Conservation (phyloP, 1,284 basidiomycete species). For the Moesziomyces sp. region DNA sequence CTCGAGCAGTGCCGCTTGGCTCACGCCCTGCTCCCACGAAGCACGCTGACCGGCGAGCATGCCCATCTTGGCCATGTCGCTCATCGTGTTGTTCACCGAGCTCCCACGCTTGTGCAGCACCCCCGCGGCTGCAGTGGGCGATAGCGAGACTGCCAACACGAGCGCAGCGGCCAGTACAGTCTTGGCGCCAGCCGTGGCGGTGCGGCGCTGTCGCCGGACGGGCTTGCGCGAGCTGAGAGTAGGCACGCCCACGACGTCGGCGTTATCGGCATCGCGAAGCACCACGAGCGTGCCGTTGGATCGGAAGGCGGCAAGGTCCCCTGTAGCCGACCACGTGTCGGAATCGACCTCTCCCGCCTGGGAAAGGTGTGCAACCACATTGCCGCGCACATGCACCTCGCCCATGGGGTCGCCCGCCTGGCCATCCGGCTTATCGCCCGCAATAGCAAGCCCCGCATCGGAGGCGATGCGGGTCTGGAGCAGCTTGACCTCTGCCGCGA, state of each 20-base stretch:
- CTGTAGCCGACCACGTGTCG: slow-evolving; percentile 51
- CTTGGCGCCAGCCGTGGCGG: slow-evolving; percentile 11
- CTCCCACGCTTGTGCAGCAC: slow-evolving; percentile 17
- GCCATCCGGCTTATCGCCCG: slow-evolving; percentile 28
- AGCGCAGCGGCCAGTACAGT: slow-evolving; percentile 16
- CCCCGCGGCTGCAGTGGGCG: slow-evolving; percentile 10
- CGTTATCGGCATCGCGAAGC: slow-evolving; percentile 38
- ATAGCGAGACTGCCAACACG: slow-evolving; percentile 7
- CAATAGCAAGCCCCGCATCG: slow-evolving; percentile 27
- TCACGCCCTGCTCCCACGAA: slow-evolving; percentile 65
- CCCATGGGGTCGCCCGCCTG: slow-evolving; percentile 53
- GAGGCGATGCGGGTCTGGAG: slow-evolving; percentile 41
- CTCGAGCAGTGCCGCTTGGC: slow-evolving; percentile 63
- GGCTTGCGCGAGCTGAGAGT: slow-evolving; percentile 36
- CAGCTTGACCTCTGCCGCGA: slow-evolving; percentile 62
- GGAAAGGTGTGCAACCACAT: slow-evolving; percentile 27
- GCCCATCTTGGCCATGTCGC: slow-evolving; percentile 47
- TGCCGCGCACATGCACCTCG: slow-evolving; percentile 54
- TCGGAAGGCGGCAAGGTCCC: slow-evolving; percentile 57
- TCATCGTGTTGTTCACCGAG: slow-evolving; percentile 55
- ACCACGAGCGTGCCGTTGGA: slow-evolving; percentile 65
- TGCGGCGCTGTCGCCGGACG: slow-evolving; percentile 26
- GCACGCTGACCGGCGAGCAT: slow-evolving; percentile 58
- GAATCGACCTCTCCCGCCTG: slow-evolving; percentile 1
- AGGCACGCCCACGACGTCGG: slow-evolving; percentile 27